phyloP scores from a whole-genome alignment of 192 early-diverging fungal genomes.

The Spinellus fusiger region DNA sequence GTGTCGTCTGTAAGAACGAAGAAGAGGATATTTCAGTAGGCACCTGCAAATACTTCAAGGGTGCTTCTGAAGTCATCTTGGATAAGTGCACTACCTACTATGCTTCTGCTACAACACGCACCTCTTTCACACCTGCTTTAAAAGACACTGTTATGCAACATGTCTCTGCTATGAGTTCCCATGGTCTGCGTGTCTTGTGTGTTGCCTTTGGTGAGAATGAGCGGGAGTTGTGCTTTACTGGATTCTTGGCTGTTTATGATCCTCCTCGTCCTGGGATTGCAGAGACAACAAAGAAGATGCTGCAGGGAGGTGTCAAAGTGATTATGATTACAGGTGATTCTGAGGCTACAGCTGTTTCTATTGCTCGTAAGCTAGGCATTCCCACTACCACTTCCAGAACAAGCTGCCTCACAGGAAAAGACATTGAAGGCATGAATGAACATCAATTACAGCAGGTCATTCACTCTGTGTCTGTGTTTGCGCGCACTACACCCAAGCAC shows the following conservation, averaged over 20 bases:
- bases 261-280: conserved; percentile 78
- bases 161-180: conserved; percentile 61
- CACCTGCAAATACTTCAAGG: conserved; percentile 64
- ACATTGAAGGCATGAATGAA: conserved; percentile 65
- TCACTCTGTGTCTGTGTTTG: conserved; percentile 62
- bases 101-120: conserved; percentile 39
- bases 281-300: conserved; percentile 65
- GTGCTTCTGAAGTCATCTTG: conserved; percentile 78
- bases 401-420: conserved; percentile 64
- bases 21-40: conserved; percentile 20
- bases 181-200: conserved; percentile 83
- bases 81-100: conserved; percentile 63
- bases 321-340: conserved; percentile 99
- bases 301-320: conserved; percentile 76
- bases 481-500: conserved; percentile 79
- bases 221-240: conserved; percentile 63
- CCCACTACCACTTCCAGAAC: conserved; percentile 49
- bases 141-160: conserved; percentile 52
- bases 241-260: conserved; percentile 89
- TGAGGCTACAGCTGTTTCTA: conserved; percentile 82
- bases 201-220: conserved; percentile 65
- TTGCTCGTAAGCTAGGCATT: conserved; percentile 84
- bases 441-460: conserved; percentile 58
- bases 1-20: conserved; percentile 49
- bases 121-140: conserved; percentile 49